Base-by-base conservation (phyloP, 371 early-diverging fungal genomes). In the Rhizopus sp. region DNA sequence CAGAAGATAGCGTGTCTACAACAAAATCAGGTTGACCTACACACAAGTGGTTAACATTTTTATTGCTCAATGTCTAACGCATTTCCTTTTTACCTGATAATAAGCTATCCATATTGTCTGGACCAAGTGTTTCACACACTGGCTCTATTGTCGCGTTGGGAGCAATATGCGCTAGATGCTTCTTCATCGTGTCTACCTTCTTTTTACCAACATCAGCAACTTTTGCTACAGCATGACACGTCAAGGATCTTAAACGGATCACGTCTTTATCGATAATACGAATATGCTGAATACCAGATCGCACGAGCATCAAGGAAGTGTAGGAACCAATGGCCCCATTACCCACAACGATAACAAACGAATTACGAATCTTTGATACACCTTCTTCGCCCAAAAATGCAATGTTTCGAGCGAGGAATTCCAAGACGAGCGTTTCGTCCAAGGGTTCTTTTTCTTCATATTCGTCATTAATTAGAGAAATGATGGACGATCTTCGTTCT, bases 311-410 rank as follows among this genome's bases (percentile, higher is more conserved):
- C 33, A 92, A 75, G 3, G 96, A 94, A 30, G 94, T 88, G 86
- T 92, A 92, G 3, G 91, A 90, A 10, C 93, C 98, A 4, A 98
- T 97, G 4, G 98, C 98, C 16, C 98, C 98, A 8, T 91, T 86
- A 17, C 98, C 98, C 5, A 98, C 95, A 15, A 98, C 91, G 48
- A 98, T 74, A 0, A 98, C 95, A 73, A 92, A 93, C 5, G 91
- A 78, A 6, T 82, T 69, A 15, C 87, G 82, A 16, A 94, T 63
- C 52, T 80, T 76, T 44, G 88, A 65, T 0, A 54, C 35, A 4
- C 93, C 90, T 9, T 90, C 87, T 55, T 89, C 84, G 1, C 96
- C 97, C 57, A 98, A 72, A 61, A 97, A 97, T 1, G 89, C 89
- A 64, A 87, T 88, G 72, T 95, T 95, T 38, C 95, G 80, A 1